Percentiles rank a stretch among this genome's conserved stretches.
Conservation (phyloP, 2,329 filamentous ascomycete species). For the Hypoxylon sp. region DNA sequence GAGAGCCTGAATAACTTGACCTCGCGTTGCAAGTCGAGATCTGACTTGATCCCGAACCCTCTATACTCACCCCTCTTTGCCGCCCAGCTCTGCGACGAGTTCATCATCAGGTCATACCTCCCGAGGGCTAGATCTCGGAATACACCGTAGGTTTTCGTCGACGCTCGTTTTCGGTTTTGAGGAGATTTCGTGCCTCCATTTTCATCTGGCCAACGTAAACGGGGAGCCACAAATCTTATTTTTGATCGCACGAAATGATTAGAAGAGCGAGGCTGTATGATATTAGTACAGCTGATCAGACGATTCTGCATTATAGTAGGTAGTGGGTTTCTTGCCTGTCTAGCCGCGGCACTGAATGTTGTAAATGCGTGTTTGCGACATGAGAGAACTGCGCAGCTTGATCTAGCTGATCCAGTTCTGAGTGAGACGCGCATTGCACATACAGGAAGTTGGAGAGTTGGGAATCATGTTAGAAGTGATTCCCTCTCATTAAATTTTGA, state of each 20-base stretch:
- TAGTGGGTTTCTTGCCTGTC: constrained; percentile 14
- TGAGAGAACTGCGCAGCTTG: constrained; percentile 41
- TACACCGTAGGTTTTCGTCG: constrained; percentile 44
- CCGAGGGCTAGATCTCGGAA: constrained; percentile 47
- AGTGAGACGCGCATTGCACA: constrained; percentile 52
- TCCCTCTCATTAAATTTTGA: constrained; percentile 8
- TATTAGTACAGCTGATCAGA: constrained; percentile 1
- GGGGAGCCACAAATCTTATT: not conserved
- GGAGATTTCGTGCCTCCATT: not conserved
- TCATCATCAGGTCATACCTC: constrained; percentile 58
- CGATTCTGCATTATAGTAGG: not conserved
- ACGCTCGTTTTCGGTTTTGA: constrained; percentile 1
- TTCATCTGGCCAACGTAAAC: not conserved
- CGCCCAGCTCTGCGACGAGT: constrained; percentile 48
- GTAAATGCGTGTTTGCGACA: constrained; percentile 48
- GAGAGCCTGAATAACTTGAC: constrained; percentile 62
- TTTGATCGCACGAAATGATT: not conserved
- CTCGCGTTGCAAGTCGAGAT: constrained; percentile 62
- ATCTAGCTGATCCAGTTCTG: constrained; percentile 47
- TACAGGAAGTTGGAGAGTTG: constrained; percentile 18
- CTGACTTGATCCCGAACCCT: constrained; percentile 56
- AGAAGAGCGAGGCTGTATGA: not conserved
- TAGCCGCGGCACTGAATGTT: constrained; percentile 39
- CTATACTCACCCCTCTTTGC: constrained; percentile 50
- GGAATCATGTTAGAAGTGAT: constrained; percentile 49